Base-by-base conservation (phyloP, 345 rosid species). In the Hirschfeldia incana region DNA sequence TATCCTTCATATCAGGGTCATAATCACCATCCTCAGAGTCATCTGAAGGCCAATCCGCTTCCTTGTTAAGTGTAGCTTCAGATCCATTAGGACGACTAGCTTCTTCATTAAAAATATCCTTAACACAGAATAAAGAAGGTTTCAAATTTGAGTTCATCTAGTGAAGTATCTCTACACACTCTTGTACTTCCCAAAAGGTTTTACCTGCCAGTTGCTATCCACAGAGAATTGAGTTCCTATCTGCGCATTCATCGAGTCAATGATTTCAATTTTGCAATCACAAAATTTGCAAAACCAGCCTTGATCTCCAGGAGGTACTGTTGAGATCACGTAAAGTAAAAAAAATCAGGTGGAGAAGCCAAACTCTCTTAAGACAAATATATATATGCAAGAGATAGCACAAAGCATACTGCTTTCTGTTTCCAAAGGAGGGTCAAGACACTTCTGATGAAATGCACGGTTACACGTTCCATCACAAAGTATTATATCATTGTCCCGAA, bases 391-490 rank as follows among this genome's bases (percentile, higher is more conserved):
- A 71, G 27, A 65, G 44, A 65, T 66, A 49, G 70, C 26, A 2
- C 44, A 11, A 75, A 93, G 76, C 92, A 78, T 88, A 95, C 99
- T 91, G 80, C 77, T 87, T 76, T 87, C 94, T 46, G 97, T 91
- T 80, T 91, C 91, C 88, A 93, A 71, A 32, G 98, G 98, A 74
- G 98, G 98, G 75, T 90, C 93, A 68, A 91, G 92, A 78, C 98
- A 95, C 79, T 85, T 90, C 86, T 95, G 97, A 83, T 95, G 99
- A 80, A 93, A 95, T 58, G 91, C 98, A 49, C 97, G 84, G 75
- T 89, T 91, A 86, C 99, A 95, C 30, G 91, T 89, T 74, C 99
- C 99, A 87, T 95, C 99, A 80, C 99, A 95, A 39, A 95, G 94
- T 73, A 93, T 79, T 59, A 93, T 93, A 83, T 95, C 99, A 73